Percentiles rank a stretch among this genome's conserved stretches.
phyloP scores from a whole-genome alignment of 139 green algal genomes.

The Chlorella ohadii region DNA sequence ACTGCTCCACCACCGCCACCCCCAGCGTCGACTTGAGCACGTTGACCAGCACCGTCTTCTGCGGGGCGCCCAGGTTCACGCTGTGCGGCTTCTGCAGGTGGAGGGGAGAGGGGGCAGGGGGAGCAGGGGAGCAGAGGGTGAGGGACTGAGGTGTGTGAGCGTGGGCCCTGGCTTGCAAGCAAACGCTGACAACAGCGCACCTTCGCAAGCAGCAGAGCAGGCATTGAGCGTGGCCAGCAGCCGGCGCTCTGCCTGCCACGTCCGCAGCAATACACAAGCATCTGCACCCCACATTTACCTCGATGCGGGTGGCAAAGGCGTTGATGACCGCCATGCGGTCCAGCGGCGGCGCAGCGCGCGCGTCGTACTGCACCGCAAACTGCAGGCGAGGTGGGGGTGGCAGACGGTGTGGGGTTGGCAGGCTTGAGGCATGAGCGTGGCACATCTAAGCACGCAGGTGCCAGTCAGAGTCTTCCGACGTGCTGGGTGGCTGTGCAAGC shows the following conservation, averaged over 20 bases:
- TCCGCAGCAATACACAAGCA: too few species aligned
- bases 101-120: not conserved
- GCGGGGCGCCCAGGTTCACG: conserved; percentile 52
- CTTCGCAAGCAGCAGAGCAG: not conserved
- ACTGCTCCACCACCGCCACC: conserved; percentile 55
- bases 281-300: not conserved
- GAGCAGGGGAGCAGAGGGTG: too few species aligned
- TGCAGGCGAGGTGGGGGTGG: conserved; percentile 13
- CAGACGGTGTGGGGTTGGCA: too few species aligned
- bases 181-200: too few species aligned
- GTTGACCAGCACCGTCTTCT: conserved; percentile 60
- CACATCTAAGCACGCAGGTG: too few species aligned
- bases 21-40: conserved; percentile 51
- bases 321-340: conserved; percentile 66
- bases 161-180: too few species aligned
- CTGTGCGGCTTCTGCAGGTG: conserved; percentile 61
- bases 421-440: too few species aligned
- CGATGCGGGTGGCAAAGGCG: conserved; percentile 33
- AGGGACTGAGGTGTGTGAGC: not conserved
- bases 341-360: conserved; percentile 44
- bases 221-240: too few species aligned
- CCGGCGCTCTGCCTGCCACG: too few species aligned
- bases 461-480: too few species aligned
- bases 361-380: conserved; percentile 61
- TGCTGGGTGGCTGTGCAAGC: too few species aligned